Evolutionary conservation across 192 early-diverging fungal species (phyloP).

Genomic region (Podila epicladia): DNA sequence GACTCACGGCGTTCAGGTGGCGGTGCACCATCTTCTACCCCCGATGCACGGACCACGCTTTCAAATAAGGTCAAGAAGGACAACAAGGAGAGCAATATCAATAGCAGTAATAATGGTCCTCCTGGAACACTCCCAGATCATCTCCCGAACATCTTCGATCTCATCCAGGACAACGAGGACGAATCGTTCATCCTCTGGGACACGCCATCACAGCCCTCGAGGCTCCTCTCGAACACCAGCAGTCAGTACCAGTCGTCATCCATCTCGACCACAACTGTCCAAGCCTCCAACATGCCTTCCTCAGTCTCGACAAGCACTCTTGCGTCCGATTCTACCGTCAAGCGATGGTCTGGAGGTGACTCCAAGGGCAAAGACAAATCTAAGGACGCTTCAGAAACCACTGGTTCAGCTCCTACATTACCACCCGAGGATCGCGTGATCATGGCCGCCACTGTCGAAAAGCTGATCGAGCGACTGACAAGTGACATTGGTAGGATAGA

Average conservation of each 20-base stretch:
- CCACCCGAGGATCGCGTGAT: slow-evolving; percentile 30
- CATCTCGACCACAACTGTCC: background rate
- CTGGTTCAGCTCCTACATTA: background rate
- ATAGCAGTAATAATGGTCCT: background rate
- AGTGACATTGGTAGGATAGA: slow-evolving; percentile 55
- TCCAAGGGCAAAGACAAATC: slow-evolving; percentile 16
- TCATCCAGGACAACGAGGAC: slow-evolving; percentile 29
- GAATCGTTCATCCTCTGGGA: slow-evolving; percentile 44
- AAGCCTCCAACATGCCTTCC: slow-evolving; percentile 5
- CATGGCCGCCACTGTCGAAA: slow-evolving; percentile 68
- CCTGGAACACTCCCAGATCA: slow-evolving; percentile 8
- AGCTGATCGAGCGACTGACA: slow-evolving; percentile 64
- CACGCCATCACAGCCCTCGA: background rate
- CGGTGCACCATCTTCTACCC: background rate
- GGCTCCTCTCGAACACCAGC: background rate
- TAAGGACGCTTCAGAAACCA: background rate
- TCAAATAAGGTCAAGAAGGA: too few species aligned
- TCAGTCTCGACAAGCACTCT: background rate
- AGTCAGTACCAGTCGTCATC: background rate
- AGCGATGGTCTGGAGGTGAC: slow-evolving; percentile 30
- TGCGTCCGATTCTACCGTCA: slow-evolving; percentile 5
- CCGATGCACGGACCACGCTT: background rate
- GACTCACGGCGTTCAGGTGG: slow-evolving; percentile 10
- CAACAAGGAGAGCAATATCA: background rate
- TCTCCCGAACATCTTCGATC: slow-evolving; percentile 29